A percentile compares a stretch with the other conserved stretches of the same genome.
Evolutionary conservation across 139 green algal genomes (phyloP).

Genomic region (Chlorella sp.): DNA sequence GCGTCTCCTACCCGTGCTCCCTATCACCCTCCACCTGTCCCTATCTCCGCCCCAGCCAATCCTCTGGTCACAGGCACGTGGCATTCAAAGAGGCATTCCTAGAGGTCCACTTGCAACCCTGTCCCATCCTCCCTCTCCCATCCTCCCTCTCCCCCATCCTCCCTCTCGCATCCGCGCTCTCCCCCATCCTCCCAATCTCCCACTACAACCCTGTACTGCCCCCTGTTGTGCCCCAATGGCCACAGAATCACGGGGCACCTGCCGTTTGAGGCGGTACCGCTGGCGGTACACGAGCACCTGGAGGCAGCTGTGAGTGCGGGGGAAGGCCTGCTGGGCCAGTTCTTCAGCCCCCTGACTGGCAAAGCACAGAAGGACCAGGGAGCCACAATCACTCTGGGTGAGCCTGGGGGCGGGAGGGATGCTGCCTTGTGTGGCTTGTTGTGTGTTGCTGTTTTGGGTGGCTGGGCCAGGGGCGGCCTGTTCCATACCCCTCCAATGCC

Average conservation of each 20-base stretch:
- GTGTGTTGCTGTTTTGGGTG: too few relatives aligned
- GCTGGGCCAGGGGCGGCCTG: too few relatives aligned
- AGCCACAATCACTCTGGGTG: constrained; percentile 34
- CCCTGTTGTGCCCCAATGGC: neutral
- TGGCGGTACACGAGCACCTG: constrained; percentile 40
- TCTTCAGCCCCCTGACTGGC: constrained; percentile 32
- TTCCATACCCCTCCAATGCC: too few relatives aligned
- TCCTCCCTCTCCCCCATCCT: too few relatives aligned
- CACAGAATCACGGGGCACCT: constrained; percentile 54
- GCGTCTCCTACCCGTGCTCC: neutral
- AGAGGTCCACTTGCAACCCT: too few relatives aligned
- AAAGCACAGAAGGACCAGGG: neutral
- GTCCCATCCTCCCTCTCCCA: too few relatives aligned
- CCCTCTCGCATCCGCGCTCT: too few relatives aligned
- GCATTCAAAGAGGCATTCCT: too few relatives aligned
- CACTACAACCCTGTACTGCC: neutral
- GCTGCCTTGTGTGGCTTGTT: neutral
- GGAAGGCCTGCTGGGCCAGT: constrained; percentile 43
- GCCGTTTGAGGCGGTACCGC: constrained; percentile 9
- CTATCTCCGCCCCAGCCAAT: too few relatives aligned
- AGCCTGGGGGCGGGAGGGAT: neutral
- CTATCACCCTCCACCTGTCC: too few relatives aligned
- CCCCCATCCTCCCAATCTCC: too few relatives aligned
- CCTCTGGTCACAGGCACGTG: too few relatives aligned
- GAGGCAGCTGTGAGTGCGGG: neutral